These are phyloP conservation scores for Cryptosporidium xiaoi DNA, from an alignment of 169 alveolate genomes.

Conservation along the genomic window DNA sequence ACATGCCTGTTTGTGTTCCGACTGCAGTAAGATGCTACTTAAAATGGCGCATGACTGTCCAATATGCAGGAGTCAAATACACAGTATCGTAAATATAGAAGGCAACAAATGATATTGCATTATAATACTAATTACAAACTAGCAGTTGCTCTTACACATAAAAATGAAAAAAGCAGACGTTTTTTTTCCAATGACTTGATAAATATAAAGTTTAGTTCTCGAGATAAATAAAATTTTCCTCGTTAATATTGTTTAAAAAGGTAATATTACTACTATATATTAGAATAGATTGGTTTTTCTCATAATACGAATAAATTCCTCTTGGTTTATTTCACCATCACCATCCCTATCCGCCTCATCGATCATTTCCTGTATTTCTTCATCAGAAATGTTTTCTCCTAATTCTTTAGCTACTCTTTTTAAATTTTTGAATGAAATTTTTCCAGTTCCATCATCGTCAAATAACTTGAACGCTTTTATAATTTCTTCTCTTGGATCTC, in stretches of 20 bases:
- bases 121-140: not conserved
- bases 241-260: not conserved
- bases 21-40: conserved; percentile 27
- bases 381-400: conserved; percentile 96
- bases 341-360: conserved; percentile 97
- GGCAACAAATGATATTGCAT: conserved; percentile 1
- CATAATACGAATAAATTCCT: conserved; percentile 96
- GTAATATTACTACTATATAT: conserved; percentile 7
- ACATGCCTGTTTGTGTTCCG: conserved; percentile 63
- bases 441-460: conserved; percentile 95
- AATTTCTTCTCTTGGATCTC: conserved; percentile 97
- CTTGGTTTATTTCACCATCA: conserved; percentile 95
- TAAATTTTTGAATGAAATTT: conserved; percentile 91
- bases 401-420: conserved; percentile 95
- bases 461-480: conserved; percentile 93
- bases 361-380: conserved; percentile 97
- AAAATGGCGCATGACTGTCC: conserved; percentile 41
- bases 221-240: not conserved
- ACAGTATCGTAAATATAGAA: conserved; percentile 48
- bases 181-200: not conserved
- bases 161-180: not conserved
- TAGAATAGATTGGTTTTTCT: conserved; percentile 92
- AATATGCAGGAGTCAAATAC: conserved; percentile 32
- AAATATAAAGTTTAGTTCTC: not conserved
- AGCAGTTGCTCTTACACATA: not conserved